Base-by-base conservation (phyloP, 345 rosid species). In the Hevea brasiliensis region DNA sequence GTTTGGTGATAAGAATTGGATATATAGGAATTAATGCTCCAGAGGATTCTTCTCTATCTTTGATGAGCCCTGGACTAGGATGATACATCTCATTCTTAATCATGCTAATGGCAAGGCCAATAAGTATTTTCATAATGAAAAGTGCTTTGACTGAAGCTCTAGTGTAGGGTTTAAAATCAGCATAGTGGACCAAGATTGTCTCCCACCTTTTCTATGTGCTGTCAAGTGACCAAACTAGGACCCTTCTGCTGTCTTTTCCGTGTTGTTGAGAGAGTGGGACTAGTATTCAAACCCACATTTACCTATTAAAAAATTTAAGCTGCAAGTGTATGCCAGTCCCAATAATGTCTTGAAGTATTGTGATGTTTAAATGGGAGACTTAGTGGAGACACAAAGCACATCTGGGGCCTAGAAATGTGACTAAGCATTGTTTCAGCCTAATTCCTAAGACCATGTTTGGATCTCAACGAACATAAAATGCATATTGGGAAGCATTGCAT, bases 171-270 rank as follows among this genome's bases (percentile, higher is more conserved):
- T 80, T 71, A 72, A 63, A 81, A 77, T 63, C 76, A 79, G 79
- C 84, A 81, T 54, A 59, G 84, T 76, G 91, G 88, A 76, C 85
- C 85, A 76, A 47, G 70, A 21, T 54, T 88, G 88, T 83, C 76
- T 66, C 78, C 87, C 87, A 84, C 91, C 73, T 77, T 69, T 55
- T 70, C 0, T 12, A 40, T 42, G 72, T 70, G 78, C 69, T 61
- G 75, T 67, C 67, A 70, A 74, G 66, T 73, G 62, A 76, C 74
- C 67, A 78, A 67, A 65, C 67, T 64, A 65, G 72, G 78, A 82
- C 76, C 79, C 76, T 61, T 68, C 69, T 50, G 72, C 65, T 66
- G 84, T 76, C 82, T 48, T 81, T 77, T 77, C 79, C 4, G 86
- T 79, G 79, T 32, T 47, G 35, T 76, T 48, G 63, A 61, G 80